Evolutionary conservation across 2,329 filamentous ascomycete genomes (phyloP), one percentile per base, ranked within the genome.

Genomic region (Fusarium sulawesiense): DNA sequence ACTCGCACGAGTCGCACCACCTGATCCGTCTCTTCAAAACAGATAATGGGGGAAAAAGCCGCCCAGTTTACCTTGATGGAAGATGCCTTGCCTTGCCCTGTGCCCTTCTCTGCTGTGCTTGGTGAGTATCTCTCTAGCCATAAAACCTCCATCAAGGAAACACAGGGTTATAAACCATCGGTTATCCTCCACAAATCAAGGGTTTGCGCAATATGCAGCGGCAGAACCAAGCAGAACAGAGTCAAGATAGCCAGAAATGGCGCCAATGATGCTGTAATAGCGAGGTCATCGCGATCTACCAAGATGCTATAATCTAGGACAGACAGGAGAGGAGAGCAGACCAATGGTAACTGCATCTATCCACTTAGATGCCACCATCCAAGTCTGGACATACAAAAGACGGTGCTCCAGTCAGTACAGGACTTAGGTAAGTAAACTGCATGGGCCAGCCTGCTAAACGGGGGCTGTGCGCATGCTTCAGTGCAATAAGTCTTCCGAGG

Each of bases 1-100:
- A 72, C 69, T 71, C 69, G 69, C 68, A 71, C 68, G 68, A 71
- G 68, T 71, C 64, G 68, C 56, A 70, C 60, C 68, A 66, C 61
- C 66, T 70, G 65, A 53, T 72, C 68, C 68, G 64, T 59, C 60
- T 21, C 18, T 27, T 12, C 32, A 21, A 41, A 53, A 32, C 9
- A 41, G 21, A 25, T 23, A 41, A 18, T 11, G 10, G 13, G 5
- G 13, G 7, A 18, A 41, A 51, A 53, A 53, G 18, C 23, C 23
- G 34, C 34, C 27, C 34, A 29, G n/a, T 53, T 53, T 42, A 21
- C 49, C 34, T 42, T 21, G 34, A 29, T 42, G 32, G 13, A 27
- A 27, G 34, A 27, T 21, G 12, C 14, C 16, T 23, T 44, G 21
- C 10, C 20, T 23, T 44, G 21, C 13, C 27, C 21, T 25, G 21